Percentiles rank a stretch among this genome's conserved stretches.
These are phyloP conservation scores for Euphorbia schlechtendalii DNA, from an alignment of 441 rosid genomes.

Conservation along the genomic window DNA sequence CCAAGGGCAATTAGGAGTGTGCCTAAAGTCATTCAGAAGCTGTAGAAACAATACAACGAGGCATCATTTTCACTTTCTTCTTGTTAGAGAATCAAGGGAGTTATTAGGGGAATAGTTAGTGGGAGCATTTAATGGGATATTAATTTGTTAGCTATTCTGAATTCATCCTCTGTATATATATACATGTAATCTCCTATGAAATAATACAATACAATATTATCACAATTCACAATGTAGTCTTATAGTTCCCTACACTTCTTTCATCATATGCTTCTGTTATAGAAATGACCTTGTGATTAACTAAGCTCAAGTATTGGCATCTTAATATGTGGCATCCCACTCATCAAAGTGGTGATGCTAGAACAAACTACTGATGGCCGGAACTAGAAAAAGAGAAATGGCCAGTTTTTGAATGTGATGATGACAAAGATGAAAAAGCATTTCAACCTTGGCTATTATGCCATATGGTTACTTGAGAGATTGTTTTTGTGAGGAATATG, in stretches of 20 bases:
- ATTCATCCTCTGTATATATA: no score
- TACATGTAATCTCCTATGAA: no score
- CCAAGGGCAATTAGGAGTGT: background rate
- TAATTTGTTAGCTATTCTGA: no score
- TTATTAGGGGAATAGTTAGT: no score
- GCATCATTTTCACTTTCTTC: background rate
- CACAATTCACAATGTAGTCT: constrained; percentile 76
- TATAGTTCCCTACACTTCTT: background rate
- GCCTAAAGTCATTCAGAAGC: background rate
- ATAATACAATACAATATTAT: no score
- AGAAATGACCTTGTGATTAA: background rate
- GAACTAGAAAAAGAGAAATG: background rate
- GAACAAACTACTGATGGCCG: background rate
- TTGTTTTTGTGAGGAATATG: no score
- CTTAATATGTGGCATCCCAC: background rate
- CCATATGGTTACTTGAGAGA: no score
- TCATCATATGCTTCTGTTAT: background rate
- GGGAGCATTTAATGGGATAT: no score
- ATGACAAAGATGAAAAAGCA: background rate
- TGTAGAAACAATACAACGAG: background rate
- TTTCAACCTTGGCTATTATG: background rate
- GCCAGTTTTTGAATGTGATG: background rate
- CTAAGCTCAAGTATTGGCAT: background rate
- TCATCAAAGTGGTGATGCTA: background rate
- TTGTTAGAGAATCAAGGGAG: no score